Base-by-base conservation (phyloP, 2,329 filamentous ascomycete species). In the Pestalotiopsis sp. region DNA sequence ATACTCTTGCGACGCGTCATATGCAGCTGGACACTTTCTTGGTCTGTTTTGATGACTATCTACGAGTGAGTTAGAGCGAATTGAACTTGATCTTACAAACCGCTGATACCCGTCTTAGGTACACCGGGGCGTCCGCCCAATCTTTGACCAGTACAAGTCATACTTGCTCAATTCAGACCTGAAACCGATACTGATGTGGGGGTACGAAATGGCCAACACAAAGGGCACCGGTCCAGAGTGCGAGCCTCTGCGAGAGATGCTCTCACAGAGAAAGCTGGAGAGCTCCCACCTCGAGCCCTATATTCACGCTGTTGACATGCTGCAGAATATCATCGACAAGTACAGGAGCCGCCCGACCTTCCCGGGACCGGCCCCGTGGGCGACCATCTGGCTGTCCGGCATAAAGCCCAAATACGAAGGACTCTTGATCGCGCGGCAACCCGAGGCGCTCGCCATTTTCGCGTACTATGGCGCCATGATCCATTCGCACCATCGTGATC, bases 401-500 rank as follows among this genome's bases (percentile, higher is more conserved):
- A 5, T 58, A 2, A 39, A 38, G 26, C 35, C 26, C 17, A 30
- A 66, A 10, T 66, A 58, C 66, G 68, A 71, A 11, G 68, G 70
- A 3, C 62, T 78, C 67, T 64, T 78, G 44, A 65, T 48, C 22
- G 65, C 66, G 39, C 69, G 69, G 24, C 65, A 64, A 11, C 74
- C 75, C 4, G 74, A 75, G 60, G 75, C 73, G 6, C 35, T 78
- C 9, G 71, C 73, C 1, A 59, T 78, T 7, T 67, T 78, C 22
- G 74, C 71, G 4, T 73, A 77, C 67, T 77, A 77, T 56, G 70
- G 72, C 0, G 68, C 74, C 20, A 70, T 78, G 24, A 70, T 78
- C 17, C 73, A 78, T 63, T 66, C 73, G 30, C 72, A 69, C 17
- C 48, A 55, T 14, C 67, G 69, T 40, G 40, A 68, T 14, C 26